Evolutionary conservation across 257 asterid genomes (phyloP).

Genomic region (Solanum sitiens): DNA sequence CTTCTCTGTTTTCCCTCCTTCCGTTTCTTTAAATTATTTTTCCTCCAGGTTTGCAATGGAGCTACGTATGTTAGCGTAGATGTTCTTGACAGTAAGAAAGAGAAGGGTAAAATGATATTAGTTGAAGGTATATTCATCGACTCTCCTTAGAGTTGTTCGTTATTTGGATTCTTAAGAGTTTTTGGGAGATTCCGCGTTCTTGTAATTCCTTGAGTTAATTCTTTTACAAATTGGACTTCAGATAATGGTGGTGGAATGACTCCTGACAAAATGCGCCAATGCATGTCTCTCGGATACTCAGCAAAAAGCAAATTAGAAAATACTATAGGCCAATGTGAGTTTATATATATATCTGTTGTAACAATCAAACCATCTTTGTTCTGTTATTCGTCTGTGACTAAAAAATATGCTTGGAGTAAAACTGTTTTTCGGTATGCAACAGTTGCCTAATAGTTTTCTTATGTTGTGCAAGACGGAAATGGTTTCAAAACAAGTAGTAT

Average conservation of each 20-base stretch:
- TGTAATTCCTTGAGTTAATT: background rate
- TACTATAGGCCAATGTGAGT: conserved; percentile 81
- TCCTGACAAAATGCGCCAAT: conserved; percentile 62
- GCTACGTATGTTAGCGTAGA: conserved; percentile 57
- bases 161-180: background rate
- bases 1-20: background rate
- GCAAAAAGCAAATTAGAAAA: conserved; percentile 55
- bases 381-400: background rate
- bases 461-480: conserved; percentile 54
- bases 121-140: conserved; percentile 38
- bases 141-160: background rate
- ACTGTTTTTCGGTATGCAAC: background rate
- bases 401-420: background rate
- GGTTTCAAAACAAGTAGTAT: conserved; percentile 86
- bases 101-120: conserved; percentile 37
- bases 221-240: background rate
- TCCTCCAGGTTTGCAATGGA: conserved; percentile 41
- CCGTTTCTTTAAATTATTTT: background rate
- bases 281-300: conserved; percentile 88
- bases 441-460: background rate
- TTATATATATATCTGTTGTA: background rate
- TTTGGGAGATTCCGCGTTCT: background rate
- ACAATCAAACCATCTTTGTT: background rate
- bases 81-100: conserved; percentile 39
- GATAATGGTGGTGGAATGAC: conserved; percentile 92